These are phyloP conservation scores for Mycena citricolor DNA, from an alignment of 1,284 basidiomycete genomes.

Conservation along the genomic window DNA sequence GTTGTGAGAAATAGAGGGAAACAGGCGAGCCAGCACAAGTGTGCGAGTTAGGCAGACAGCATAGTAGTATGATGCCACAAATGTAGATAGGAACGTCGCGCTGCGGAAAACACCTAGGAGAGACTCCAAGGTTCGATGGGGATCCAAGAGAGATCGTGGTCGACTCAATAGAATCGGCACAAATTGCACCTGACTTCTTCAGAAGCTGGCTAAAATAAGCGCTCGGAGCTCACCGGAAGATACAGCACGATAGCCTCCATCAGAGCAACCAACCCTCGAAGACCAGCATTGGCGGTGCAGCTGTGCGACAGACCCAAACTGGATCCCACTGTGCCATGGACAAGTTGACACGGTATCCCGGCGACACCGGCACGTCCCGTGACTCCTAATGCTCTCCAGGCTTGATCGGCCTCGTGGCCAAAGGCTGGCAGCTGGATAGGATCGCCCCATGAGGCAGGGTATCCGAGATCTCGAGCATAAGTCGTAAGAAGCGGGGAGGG, in stretches of 20 bases:
- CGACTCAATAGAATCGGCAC: constrained; percentile 61
- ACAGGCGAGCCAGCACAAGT: constrained; percentile 55
- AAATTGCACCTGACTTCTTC: constrained; percentile 56
- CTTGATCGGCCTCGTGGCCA: constrained; percentile 52
- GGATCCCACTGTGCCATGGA: constrained; percentile 56
- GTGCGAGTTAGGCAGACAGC: constrained; percentile 68
- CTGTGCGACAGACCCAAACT: constrained; percentile 48
- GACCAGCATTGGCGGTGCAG: constrained; percentile 56
- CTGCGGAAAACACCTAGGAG: constrained; percentile 57
- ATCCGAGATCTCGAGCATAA: constrained; percentile 55
- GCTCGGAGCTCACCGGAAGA: constrained; percentile 54
- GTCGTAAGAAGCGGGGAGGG: constrained; percentile 41
- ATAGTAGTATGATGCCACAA: constrained; percentile 69
- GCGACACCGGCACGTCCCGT: constrained; percentile 51
- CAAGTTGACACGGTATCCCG: constrained; percentile 67
- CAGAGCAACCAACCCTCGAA: constrained; percentile 58
- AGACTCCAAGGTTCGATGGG: constrained; percentile 39
- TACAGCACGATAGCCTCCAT: constrained; percentile 63
- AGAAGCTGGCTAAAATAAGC: constrained; percentile 1
- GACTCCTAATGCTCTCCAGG: constrained; percentile 58
- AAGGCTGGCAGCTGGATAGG: constrained; percentile 55
- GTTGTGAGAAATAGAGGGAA: constrained; percentile 68
- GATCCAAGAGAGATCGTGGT: constrained; percentile 51
- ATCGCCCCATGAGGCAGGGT: constrained; percentile 62
- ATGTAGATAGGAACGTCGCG: constrained; percentile 68